A percentile compares a stretch with the other conserved stretches of the same genome.
Evolutionary conservation across 495 filamentous ascomycete species (phyloP).

Genomic region (Pyronema domesticum): DNA sequence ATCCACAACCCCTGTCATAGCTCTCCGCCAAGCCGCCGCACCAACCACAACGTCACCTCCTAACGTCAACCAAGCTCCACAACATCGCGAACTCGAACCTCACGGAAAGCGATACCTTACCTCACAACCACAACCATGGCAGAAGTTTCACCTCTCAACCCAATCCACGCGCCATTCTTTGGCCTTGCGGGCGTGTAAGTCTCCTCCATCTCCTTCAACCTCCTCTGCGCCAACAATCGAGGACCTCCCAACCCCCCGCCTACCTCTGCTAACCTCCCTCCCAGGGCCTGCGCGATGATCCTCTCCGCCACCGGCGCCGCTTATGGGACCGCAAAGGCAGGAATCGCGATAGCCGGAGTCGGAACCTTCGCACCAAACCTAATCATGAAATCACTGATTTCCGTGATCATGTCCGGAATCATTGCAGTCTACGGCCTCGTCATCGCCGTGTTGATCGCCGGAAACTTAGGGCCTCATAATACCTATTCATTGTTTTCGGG

Average conservation of each 20-base stretch:
- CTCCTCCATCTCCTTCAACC: not conserved
- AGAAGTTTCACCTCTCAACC: constrained; percentile 39
- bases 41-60: constrained; percentile 3
- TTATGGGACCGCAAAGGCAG: constrained; percentile 81
- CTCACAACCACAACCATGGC: constrained; percentile 2
- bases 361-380: constrained; percentile 83
- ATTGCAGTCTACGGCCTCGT: constrained; percentile 96
- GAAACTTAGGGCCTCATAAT: constrained; percentile 48
- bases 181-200: constrained; percentile 60
- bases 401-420: constrained; percentile 99
- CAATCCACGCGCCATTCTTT: constrained; percentile 91
- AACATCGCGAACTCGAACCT: not conserved
- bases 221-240: not conserved
- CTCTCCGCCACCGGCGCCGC: constrained; percentile 62
- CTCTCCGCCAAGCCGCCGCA: constrained; percentile 5
- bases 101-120: not conserved
- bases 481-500: constrained; percentile 69
- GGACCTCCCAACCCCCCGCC: too few species aligned
- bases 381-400: constrained; percentile 63
- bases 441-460: constrained; percentile 82
- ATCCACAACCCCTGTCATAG: not conserved
- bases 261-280: not conserved
- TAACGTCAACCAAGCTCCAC: constrained; percentile 3
- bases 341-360: constrained; percentile 88
- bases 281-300: constrained; percentile 79